Conservation (phyloP, 768 basidiomycete species). For the Galerina marginata region DNA sequence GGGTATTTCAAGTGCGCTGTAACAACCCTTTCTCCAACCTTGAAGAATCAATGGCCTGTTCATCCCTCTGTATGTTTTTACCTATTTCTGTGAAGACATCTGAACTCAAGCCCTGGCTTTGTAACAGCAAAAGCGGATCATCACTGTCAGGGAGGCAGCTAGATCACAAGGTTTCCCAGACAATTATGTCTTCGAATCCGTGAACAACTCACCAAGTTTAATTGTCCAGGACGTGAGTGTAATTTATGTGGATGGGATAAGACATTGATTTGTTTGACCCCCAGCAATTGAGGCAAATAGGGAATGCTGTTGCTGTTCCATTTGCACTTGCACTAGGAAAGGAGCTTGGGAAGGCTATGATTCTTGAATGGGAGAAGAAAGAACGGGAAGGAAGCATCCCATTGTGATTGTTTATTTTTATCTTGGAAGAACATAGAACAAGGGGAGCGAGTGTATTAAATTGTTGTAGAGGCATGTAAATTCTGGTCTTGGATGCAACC, state of each 20-base stretch:
- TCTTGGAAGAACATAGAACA: no score
- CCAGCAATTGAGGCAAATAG: slow-evolving; percentile 79
- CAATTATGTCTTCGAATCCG: slow-evolving; percentile 62
- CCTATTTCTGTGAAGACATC: neutral
- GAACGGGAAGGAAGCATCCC: slow-evolving; percentile 52
- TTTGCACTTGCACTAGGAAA: slow-evolving; percentile 69
- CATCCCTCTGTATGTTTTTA: slow-evolving; percentile 43
- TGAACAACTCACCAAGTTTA: slow-evolving; percentile 36
- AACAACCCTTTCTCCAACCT: slow-evolving; percentile 58
- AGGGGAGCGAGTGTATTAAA: no score
- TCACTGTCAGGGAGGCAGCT: slow-evolving; percentile 71
- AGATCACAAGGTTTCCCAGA: slow-evolving; percentile 85
- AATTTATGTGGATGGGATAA: neutral
- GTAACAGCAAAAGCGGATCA: slow-evolving; percentile 70
- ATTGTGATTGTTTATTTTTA: slow-evolving; percentile 24
- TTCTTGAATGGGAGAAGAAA: slow-evolving; percentile 49
- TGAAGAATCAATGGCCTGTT: slow-evolving; percentile 49
- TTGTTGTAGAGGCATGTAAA: no score
- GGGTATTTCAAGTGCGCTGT: slow-evolving; percentile 67
- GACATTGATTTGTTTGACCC: slow-evolving; percentile 4
- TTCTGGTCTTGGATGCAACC: no score
- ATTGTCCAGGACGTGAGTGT: slow-evolving; percentile 58
- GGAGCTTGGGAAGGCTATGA: slow-evolving; percentile 47
- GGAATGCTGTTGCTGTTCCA: slow-evolving; percentile 80
- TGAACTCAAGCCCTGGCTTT: neutral